phyloP scores from a whole-genome alignment of 176 grass and related monocot species.

The Ampelocalamus luodianensis region DNA sequence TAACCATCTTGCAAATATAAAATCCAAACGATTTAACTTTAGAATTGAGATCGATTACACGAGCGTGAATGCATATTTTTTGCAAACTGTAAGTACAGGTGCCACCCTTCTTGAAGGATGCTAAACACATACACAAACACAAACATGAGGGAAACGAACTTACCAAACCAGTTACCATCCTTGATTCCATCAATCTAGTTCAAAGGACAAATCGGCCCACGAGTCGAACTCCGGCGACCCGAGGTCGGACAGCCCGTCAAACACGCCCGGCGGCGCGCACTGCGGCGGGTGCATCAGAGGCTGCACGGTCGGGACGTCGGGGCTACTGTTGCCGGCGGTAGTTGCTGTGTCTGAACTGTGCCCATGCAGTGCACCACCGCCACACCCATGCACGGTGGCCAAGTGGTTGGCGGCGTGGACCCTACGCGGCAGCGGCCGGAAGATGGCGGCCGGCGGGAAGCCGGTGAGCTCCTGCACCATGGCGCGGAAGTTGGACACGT shows the following conservation, averaged over 20 bases:
- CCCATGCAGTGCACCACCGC: background rate
- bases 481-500: slow-evolving; percentile 87
- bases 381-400: slow-evolving; percentile 1
- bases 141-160: background rate
- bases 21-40: background rate
- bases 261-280: slow-evolving; percentile 40
- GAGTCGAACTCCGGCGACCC: slow-evolving; percentile 58
- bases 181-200: slow-evolving; percentile 1
- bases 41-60: background rate
- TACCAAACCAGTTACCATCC: background rate
- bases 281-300: background rate
- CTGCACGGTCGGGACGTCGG: background rate
- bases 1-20: background rate
- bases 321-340: background rate
- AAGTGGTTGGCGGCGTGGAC: slow-evolving; percentile 23
- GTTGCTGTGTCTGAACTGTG: background rate
- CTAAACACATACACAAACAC: background rate
- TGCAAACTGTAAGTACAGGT: background rate
- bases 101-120: background rate
- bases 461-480: slow-evolving; percentile 99
- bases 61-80: background rate
- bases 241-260: slow-evolving; percentile 49
- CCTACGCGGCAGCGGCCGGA: slow-evolving; percentile 57
- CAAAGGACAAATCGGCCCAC: slow-evolving; percentile 45
- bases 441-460: slow-evolving; percentile 63